Evolutionary conservation across 148 eudicot species (phyloP), one percentile per base, ranked within the genome.

Genomic region (Dysphania ambrosioides): DNA sequence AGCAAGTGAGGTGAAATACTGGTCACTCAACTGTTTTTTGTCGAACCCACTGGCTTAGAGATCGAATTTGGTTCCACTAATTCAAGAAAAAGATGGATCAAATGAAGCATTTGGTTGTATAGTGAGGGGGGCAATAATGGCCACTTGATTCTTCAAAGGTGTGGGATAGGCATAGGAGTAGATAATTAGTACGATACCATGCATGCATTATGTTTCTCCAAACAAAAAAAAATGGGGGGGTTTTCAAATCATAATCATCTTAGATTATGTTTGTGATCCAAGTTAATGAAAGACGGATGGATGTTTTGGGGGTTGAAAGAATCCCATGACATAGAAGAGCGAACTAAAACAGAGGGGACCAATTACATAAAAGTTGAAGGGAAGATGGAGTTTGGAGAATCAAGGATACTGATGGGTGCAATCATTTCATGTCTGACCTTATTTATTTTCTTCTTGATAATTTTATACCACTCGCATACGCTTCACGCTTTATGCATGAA

Each of bases 381-480:
- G n/a, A n/a, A 49, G 71, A 75, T 65, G 60, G 63, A 56, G 53
- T 44, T 31, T 8, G 15, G 15, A 75, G 57, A 68, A 42, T 40
- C 47, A 59, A 69, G 61, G 34, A 26, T 38, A 65, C 26, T 56
- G 21, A 78, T 66, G 77, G 76, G n/a, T 78, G 58, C 81, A 78
- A 78, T 78, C 76, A 78, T 78, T 78, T 72, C 76, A 56, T 23
- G 24, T 66, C 67, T 56, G 72, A 77, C 36, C 58, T 60, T n/a
- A n/a, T n/a, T n/a, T 30, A 47, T n/a, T 5, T 21, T n/a, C n/a
- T n/a, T n/a, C n/a, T n/a, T 51, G 24, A 32, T 72, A 27, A 27
- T 66, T n/a, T n/a, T 8, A 66, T 21, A 8, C 26, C 68, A 68
- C 60, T 40, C 34, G 67, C n/a, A n/a, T n/a, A n/a, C n/a, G n/a